Conservation (phyloP, 352 stramenopile genomes). For the Aphanomyces cochlioides region DNA sequence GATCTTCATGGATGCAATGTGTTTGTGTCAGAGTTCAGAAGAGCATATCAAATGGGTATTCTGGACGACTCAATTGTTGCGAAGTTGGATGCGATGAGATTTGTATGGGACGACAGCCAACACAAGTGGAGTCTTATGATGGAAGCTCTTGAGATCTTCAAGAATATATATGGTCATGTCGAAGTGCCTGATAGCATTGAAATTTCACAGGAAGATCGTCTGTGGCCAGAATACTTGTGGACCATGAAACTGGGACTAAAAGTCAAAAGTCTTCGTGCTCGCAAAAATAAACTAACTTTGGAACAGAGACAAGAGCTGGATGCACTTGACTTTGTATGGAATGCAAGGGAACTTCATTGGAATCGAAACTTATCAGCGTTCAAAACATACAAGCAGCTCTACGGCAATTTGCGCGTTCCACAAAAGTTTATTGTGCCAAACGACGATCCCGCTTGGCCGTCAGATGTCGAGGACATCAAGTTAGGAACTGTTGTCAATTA, state of each 20-base stretch:
- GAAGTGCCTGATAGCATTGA: constrained; percentile 91
- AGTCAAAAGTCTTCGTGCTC: no score
- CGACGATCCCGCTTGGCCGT: no score
- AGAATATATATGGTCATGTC: constrained; percentile 75
- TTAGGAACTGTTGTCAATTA: no score
- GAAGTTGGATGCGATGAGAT: not conserved
- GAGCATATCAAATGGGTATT: not conserved
- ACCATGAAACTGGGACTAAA: not conserved
- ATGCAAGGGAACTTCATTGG: no score
- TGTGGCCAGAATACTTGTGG: constrained; percentile 19
- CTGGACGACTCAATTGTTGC: not conserved
- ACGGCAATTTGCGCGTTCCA: no score
- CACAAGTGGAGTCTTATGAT: constrained; percentile 33
- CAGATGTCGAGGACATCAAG: no score
- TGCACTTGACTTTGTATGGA: no score
- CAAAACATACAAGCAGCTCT: no score
- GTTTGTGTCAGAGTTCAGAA: not conserved
- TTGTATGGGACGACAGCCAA: not conserved
- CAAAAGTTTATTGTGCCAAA: no score
- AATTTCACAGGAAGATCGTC: constrained; percentile 42
- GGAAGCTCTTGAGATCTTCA: constrained; percentile 80
- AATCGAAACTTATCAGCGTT: no score
- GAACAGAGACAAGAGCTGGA: no score
- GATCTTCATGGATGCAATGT: not conserved
- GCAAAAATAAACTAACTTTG: no score